Evolutionary conservation across 2,329 filamentous ascomycete species (phyloP).

Genomic region (Botrytis squamosa): DNA sequence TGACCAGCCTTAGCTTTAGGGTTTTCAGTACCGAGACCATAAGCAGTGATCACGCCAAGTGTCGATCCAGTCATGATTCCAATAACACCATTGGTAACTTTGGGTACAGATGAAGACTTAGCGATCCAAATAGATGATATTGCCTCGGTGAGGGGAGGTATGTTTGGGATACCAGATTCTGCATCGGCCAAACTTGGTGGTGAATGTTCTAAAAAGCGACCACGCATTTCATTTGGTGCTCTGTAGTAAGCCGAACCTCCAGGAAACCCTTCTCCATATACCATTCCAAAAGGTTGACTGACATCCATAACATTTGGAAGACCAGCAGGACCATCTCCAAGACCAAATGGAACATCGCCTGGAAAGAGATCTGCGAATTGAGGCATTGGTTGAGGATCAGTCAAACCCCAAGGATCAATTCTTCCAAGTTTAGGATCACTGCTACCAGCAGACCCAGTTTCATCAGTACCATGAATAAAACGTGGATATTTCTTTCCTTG

Average conservation of each 20-base stretch:
- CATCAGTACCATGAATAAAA: slow-evolving; percentile 80
- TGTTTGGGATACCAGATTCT: slow-evolving; percentile 71
- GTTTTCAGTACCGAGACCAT: slow-evolving; percentile 60
- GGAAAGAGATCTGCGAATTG: slow-evolving; percentile 78
- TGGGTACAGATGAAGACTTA: slow-evolving; percentile 71
- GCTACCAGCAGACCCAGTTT: slow-evolving; percentile 72
- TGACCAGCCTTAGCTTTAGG: slow-evolving; percentile 68
- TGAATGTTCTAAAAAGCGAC: slow-evolving; percentile 68
- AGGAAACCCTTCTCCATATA: slow-evolving; percentile 83
- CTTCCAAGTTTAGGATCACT: slow-evolving; percentile 78
- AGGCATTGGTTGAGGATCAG: slow-evolving; percentile 70
- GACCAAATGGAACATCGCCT: slow-evolving; percentile 70
- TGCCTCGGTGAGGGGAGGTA: slow-evolving; percentile 67
- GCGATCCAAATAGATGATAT: slow-evolving; percentile 86
- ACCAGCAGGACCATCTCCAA: slow-evolving; percentile 75
- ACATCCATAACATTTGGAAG: slow-evolving; percentile 87
- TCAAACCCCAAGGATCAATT: slow-evolving; percentile 77
- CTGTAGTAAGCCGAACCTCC: slow-evolving; percentile 80
- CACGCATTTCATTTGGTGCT: slow-evolving; percentile 69
- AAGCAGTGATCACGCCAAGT: slow-evolving; percentile 77
- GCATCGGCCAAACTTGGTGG: slow-evolving; percentile 61
- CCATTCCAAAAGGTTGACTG: slow-evolving; percentile 78
- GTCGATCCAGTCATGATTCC: slow-evolving; percentile 84
- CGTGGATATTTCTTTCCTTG: slow-evolving; percentile 71
- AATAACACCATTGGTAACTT: slow-evolving; percentile 71